These are phyloP conservation scores for Phaseolus lunatus DNA, from an alignment of 306 rosid genomes.

Conservation along the genomic window DNA sequence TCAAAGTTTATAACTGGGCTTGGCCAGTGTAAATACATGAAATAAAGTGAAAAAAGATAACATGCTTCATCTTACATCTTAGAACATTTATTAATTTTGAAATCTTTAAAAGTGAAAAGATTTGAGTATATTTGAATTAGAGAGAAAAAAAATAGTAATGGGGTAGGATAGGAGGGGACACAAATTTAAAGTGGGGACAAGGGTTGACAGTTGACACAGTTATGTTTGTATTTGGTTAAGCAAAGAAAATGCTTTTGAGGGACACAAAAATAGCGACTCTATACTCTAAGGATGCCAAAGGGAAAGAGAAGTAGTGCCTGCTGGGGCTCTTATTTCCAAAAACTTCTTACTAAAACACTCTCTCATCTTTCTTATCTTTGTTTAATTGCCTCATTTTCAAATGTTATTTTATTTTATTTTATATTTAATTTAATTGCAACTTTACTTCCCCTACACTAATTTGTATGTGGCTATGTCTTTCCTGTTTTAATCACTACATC, in stretches of 20 bases:
- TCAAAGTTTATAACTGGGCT: too few relatives aligned
- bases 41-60: too few relatives aligned
- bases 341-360: background rate
- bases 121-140: background rate
- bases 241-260: background rate
- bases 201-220: background rate
- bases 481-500: too few relatives aligned
- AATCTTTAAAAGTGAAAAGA: background rate
- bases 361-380: background rate
- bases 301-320: background rate
- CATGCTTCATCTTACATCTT: background rate
- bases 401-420: background rate
- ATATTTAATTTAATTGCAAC: background rate
- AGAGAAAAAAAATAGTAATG: background rate
- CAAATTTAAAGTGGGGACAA: background rate
- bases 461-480: background rate
- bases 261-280: background rate
- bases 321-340: slow-evolving; percentile 6
- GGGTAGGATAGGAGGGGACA: background rate
- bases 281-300: background rate
- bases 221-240: background rate
- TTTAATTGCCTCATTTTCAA: background rate
- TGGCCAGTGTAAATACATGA: too few relatives aligned
- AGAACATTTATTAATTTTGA: background rate
- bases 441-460: background rate